phyloP scores from a whole-genome alignment of 1,139 yeast species.

The Magnusiomyces suaveolens region DNA sequence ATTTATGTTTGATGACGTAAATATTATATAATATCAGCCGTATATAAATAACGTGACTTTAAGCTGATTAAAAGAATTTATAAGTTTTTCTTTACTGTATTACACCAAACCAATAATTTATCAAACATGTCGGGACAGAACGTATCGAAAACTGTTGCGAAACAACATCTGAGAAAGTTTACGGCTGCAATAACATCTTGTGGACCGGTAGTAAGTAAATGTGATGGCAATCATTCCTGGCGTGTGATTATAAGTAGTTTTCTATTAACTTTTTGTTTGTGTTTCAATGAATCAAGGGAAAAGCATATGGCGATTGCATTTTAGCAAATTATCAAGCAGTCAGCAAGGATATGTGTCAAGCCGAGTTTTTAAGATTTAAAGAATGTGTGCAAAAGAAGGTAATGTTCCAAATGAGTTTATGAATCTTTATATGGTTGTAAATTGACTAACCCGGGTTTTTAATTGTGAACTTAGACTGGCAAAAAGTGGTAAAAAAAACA shows the following conservation, averaged over 20 bases:
- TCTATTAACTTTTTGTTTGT: too few species aligned
- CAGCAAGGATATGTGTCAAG: conserved; percentile 45
- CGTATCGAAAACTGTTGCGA: background rate
- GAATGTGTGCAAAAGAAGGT: conserved; percentile 43
- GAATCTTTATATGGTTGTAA: background rate
- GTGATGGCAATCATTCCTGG: too few species aligned
- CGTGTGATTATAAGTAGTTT: too few species aligned
- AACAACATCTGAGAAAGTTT: background rate
- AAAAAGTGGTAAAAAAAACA: conserved; percentile 9
- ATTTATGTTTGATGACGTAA: background rate
- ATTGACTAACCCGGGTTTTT: too few species aligned
- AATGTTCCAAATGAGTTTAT: too few species aligned
- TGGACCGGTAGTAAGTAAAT: background rate
- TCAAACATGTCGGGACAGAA: background rate
- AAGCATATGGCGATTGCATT: conserved; percentile 53
- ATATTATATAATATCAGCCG: background rate
- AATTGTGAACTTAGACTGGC: conserved; percentile 1
- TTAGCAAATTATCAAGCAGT: conserved; percentile 47
- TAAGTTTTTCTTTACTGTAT: too few species aligned
- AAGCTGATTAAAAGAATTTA: too few species aligned
- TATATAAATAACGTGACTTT: background rate
- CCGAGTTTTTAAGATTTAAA: conserved; percentile 49
- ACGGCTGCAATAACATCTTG: background rate
- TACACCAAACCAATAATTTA: too few species aligned
- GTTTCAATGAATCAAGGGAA: conserved; percentile 11